phyloP scores from a whole-genome alignment of 108 stramenopile genomes.

The Conticribra guillardii region DNA sequence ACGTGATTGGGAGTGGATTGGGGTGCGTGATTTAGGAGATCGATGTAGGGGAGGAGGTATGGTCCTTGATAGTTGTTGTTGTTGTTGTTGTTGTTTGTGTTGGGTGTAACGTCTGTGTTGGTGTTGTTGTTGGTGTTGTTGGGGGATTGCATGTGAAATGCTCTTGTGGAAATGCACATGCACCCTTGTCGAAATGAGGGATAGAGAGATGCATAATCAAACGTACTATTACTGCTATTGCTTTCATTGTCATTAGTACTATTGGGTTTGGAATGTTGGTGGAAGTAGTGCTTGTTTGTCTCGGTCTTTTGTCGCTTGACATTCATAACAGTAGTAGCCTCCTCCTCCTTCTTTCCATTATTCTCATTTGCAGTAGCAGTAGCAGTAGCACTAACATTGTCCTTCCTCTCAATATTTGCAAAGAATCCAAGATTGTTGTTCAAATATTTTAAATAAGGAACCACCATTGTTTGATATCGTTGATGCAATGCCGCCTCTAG shows the following conservation, averaged over 20 bases:
- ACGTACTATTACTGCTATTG: too few relatives aligned
- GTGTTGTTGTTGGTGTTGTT: neutral
- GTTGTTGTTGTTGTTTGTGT: neutral
- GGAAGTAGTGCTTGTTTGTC: too few relatives aligned
- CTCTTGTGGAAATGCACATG: conserved; percentile 77
- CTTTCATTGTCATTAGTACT: too few relatives aligned
- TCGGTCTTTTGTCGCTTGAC: conserved; percentile 33
- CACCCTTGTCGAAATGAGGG: conserved; percentile 61
- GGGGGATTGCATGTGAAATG: conserved; percentile 68
- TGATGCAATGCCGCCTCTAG: conserved; percentile 26
- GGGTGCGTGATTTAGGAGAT: conserved; percentile 77
- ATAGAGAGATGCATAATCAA: conserved; percentile 29
- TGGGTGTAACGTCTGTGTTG: neutral
- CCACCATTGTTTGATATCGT: conserved; percentile 57
- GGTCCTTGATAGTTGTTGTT: conserved; percentile 58
- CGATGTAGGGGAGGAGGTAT: conserved; percentile 80
- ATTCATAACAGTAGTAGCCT: neutral
- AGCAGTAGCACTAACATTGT: neutral
- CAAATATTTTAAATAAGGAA: conserved; percentile 57
- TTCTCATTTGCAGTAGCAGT: too few relatives aligned
- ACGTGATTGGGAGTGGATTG: conserved; percentile 41
- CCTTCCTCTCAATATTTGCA: neutral
- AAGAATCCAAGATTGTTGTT: conserved; percentile 26
- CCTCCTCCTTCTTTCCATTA: neutral
- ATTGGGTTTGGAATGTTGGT: too few relatives aligned